Conservation (phyloP, 1,284 basidiomycete genomes). For the Schizophyllum amplum region DNA sequence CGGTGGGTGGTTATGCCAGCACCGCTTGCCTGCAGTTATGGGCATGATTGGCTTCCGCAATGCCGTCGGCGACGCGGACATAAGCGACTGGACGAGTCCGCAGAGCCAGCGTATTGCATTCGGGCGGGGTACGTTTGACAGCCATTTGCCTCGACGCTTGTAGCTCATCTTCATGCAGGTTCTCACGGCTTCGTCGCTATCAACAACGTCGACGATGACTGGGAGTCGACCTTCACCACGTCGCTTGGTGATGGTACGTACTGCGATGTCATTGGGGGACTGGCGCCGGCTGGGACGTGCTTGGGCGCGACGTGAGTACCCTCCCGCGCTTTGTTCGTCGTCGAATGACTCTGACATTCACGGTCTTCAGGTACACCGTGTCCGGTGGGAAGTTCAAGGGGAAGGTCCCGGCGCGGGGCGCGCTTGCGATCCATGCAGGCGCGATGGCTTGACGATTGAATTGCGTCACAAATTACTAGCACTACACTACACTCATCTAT, state of each 20-base stretch:
- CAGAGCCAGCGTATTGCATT: conserved; percentile 53
- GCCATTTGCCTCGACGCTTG: not conserved
- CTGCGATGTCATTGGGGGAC: conserved; percentile 40
- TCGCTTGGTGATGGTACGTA: conserved; percentile 36
- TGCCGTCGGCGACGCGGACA: conserved; percentile 37
- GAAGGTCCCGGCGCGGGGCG: conserved; percentile 29
- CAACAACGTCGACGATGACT: conserved; percentile 35
- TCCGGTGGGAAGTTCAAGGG: conserved; percentile 29
- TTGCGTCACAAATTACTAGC: not conserved
- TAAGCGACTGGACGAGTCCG: conserved; percentile 51
- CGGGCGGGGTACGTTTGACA: conserved; percentile 36
- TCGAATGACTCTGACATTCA: not conserved
- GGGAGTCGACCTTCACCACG: conserved; percentile 35
- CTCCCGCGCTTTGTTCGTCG: not conserved
- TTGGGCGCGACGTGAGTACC: conserved; percentile 26
- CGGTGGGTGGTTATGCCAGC: conserved; percentile 58
- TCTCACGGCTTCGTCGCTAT: conserved; percentile 41
- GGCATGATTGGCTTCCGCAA: conserved; percentile 63
- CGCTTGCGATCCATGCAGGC: conserved; percentile 36
- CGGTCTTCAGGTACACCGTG: conserved; percentile 25
- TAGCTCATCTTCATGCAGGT: conserved; percentile 22
- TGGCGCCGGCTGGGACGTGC: conserved; percentile 23
- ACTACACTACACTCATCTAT: too few relatives aligned
- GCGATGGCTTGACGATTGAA: conserved; percentile 11
- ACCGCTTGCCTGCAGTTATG: conserved; percentile 47